A percentile compares a stretch with the other conserved stretches of the same genome.
These are phyloP conservation scores for Zygosaccharomyces sapae DNA, from an alignment of 1,139 yeast species.

Conservation along the genomic window DNA sequence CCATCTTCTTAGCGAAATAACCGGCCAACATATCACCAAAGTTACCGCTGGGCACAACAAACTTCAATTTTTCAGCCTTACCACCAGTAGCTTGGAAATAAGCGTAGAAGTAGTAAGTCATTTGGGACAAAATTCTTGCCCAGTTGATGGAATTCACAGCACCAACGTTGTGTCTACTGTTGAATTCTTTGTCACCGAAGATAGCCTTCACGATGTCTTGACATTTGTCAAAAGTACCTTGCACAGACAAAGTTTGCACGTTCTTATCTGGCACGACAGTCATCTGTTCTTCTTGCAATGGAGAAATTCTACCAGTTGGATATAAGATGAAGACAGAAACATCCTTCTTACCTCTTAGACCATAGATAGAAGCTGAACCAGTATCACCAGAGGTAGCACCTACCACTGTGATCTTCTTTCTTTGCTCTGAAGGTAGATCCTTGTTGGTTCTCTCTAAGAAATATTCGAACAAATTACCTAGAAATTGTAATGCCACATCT, in stretches of 20 bases:
- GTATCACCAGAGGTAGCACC: slow-evolving; percentile 99
- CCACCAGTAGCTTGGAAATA: slow-evolving; percentile 67
- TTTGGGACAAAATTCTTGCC: slow-evolving; percentile 98
- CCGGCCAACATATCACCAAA: slow-evolving; percentile 98
- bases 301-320: slow-evolving; percentile 96
- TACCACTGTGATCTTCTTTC: slow-evolving; percentile 87
- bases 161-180: slow-evolving; percentile 85
- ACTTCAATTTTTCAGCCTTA: slow-evolving; percentile 55
- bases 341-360: slow-evolving; percentile 92
- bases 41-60: slow-evolving; percentile 95
- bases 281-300: slow-evolving; percentile 98
- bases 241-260: slow-evolving; percentile 90
- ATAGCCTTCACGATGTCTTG: slow-evolving; percentile 93
- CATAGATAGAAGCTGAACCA: slow-evolving; percentile 97
- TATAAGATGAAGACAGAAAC: slow-evolving; percentile 92
- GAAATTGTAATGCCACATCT: slow-evolving; percentile 96
- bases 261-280: slow-evolving; percentile 89
- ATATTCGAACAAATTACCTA: slow-evolving; percentile 91
- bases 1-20: slow-evolving; percentile 91
- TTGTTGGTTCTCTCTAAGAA: slow-evolving; percentile 76
- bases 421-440: slow-evolving; percentile 53
- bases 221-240: slow-evolving; percentile 96
- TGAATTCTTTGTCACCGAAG: slow-evolving; percentile 85
- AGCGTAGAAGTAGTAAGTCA: slow-evolving; percentile 90
- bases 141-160: slow-evolving; percentile 98